Conservation (phyloP, 257 asterid species). For the Buddleja alternifolia region DNA sequence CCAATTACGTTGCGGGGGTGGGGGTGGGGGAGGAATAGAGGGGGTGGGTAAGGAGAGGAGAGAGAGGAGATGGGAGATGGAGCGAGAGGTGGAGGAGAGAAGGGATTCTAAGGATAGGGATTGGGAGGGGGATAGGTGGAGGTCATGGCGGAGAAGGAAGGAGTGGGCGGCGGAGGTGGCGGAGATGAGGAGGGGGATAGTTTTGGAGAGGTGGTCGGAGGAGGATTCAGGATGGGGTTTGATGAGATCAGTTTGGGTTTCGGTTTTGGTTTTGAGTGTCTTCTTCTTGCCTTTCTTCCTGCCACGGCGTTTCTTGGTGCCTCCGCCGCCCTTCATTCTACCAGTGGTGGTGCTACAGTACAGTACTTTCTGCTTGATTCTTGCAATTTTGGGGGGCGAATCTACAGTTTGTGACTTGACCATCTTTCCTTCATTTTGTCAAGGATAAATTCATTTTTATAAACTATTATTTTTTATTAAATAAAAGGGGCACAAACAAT, state of each 20-base stretch:
- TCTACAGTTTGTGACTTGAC: too few relatives aligned
- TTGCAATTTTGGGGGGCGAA: too few relatives aligned
- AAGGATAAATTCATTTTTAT: too few relatives aligned
- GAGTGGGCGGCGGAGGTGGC: conserved; percentile 67
- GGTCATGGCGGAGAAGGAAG: conserved; percentile 76
- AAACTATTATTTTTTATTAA: too few relatives aligned
- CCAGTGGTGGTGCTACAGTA: neutral
- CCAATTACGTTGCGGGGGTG: conserved; percentile 48
- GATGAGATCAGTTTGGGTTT: conserved; percentile 35
- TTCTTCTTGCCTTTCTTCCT: conserved; percentile 33
- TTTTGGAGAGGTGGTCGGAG: conserved; percentile 44
- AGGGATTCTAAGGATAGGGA: conserved; percentile 73
- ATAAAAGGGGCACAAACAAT: too few relatives aligned
- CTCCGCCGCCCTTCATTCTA: conserved; percentile 53
- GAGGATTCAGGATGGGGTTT: conserved; percentile 24
- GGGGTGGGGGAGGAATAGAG: conserved; percentile 35
- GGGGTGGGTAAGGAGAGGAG: conserved; percentile 49
- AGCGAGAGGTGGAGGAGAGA: conserved; percentile 67
- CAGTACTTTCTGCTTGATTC: too few relatives aligned
- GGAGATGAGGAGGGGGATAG: conserved; percentile 65
- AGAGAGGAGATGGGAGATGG: conserved; percentile 61
- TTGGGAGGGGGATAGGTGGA: conserved; percentile 75
- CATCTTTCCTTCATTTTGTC: too few relatives aligned
- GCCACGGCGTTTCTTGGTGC: conserved; percentile 42
- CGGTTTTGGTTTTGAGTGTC: conserved; percentile 29